Evolutionary conservation across 1,284 basidiomycete genomes (phyloP).

Genomic region (Anthracocystis walkeri): DNA sequence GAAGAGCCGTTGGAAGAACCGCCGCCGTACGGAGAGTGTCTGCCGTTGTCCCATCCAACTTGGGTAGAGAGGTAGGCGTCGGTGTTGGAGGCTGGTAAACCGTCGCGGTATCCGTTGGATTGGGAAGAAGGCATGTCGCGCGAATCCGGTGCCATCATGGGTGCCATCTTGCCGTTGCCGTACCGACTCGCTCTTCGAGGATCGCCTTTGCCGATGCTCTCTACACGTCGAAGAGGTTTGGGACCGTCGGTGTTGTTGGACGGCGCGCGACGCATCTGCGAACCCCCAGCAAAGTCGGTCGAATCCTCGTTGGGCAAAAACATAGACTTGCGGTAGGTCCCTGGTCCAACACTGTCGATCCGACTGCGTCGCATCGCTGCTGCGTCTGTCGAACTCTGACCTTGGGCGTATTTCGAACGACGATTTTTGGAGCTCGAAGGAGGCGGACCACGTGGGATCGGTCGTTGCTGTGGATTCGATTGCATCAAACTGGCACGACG

Average conservation of each 20-base stretch:
- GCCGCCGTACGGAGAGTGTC: slow-evolving; percentile 24
- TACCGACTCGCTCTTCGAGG: slow-evolving; percentile 32
- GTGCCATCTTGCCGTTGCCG: slow-evolving; percentile 15
- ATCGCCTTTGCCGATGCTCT: slow-evolving; percentile 55
- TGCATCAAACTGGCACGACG: slow-evolving; percentile 29
- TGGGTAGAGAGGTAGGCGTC: slow-evolving; percentile 12
- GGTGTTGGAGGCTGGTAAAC: slow-evolving; percentile 14
- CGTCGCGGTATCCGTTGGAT: slow-evolving; percentile 13
- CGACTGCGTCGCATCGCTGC: slow-evolving; percentile 36
- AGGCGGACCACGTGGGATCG: slow-evolving; percentile 35
- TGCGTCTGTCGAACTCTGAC: slow-evolving; percentile 9
- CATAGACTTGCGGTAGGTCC: slow-evolving; percentile 57
- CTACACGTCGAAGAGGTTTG: slow-evolving; percentile 38
- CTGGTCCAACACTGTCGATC: slow-evolving; percentile 55
- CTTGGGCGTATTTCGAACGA: slow-evolving; percentile 29
- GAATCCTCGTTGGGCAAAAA: slow-evolving; percentile 34
- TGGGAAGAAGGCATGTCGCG: not conserved
- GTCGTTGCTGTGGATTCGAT: slow-evolving; percentile 23
- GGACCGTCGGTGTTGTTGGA: slow-evolving; percentile 18
- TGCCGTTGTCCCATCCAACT: slow-evolving; percentile 10
- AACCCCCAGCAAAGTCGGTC: slow-evolving; percentile 16
- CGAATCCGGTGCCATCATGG: slow-evolving; percentile 20
- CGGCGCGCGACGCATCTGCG: slow-evolving; percentile 20
- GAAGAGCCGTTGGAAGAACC: slow-evolving; percentile 29
- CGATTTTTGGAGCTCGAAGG: slow-evolving; percentile 43